Conservation (phyloP, 2,329 filamentous ascomycete species). For the Alternaria triticina region DNA sequence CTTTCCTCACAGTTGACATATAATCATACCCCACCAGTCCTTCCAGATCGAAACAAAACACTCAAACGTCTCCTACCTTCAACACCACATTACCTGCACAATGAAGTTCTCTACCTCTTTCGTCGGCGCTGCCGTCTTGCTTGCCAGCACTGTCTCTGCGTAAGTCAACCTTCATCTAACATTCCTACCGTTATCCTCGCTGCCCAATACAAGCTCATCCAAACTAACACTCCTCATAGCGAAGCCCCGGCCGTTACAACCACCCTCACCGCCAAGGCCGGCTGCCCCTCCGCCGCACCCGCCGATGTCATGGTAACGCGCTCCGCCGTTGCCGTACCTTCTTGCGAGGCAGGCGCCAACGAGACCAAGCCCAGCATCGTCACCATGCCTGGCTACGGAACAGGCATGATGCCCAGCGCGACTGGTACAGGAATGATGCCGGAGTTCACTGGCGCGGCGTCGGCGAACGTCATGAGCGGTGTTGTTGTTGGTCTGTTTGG, state of each 20-base stretch:
- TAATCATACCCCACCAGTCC: not conserved
- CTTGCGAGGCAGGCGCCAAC: constrained; percentile 24
- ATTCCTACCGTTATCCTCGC: not conserved
- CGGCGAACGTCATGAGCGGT: not conserved
- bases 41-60: not conserved
- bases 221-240: not conserved
- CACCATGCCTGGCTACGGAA: constrained; percentile 17
- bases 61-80: not conserved
- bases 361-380: constrained; percentile 25
- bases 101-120: constrained; percentile 3
- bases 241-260: constrained; percentile 10
- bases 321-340: constrained; percentile 17
- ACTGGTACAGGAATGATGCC: not conserved
- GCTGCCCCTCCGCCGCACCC: constrained; percentile 21
- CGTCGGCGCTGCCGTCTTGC: not conserved
- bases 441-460: constrained; percentile 4
- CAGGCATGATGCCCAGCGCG: not conserved
- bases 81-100: not conserved
- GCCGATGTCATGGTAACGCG: constrained; percentile 26
- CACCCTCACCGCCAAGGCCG: constrained; percentile 21
- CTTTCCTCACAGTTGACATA: not conserved
- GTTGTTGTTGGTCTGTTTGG: not conserved
- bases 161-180: not conserved
- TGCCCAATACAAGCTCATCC: not conserved
- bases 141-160: constrained; percentile 4